Evolutionary conservation across 2,329 filamentous ascomycete species (phyloP).

Genomic region (Phoma sp.): DNA sequence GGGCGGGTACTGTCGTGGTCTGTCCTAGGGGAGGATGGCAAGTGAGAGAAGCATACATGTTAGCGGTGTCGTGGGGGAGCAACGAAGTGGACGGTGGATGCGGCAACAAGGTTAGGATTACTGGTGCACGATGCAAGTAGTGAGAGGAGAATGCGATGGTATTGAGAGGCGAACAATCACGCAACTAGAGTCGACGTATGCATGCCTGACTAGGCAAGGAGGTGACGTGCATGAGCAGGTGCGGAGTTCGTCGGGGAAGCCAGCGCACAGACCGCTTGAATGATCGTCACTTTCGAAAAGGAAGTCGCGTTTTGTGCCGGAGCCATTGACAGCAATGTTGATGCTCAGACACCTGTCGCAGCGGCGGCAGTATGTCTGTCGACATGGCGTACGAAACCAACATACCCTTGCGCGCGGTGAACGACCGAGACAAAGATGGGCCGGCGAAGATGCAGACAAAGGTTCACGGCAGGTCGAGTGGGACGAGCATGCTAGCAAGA

Average conservation of each 20-base stretch:
- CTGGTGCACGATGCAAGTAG: background rate
- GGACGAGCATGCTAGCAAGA: slow-evolving; percentile 37
- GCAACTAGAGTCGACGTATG: slow-evolving; percentile 6
- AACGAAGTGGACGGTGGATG: background rate
- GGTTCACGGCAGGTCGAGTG: slow-evolving; percentile 28
- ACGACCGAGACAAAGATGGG: slow-evolving; percentile 30
- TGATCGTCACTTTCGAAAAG: slow-evolving; percentile 9
- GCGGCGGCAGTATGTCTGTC: slow-evolving; percentile 35
- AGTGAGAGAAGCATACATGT: slow-evolving; percentile 62
- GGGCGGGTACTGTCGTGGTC: slow-evolving; percentile 65
- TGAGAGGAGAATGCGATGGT: background rate
- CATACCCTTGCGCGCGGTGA: slow-evolving; percentile 22
- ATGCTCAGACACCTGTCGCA: slow-evolving; percentile 38
- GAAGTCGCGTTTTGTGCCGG: slow-evolving; percentile 12
- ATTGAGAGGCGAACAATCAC: slow-evolving; percentile 3
- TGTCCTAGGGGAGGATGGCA: slow-evolving; percentile 78
- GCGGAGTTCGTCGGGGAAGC: slow-evolving; percentile 34
- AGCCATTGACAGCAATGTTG: slow-evolving; percentile 39
- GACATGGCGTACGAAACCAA: slow-evolving; percentile 35
- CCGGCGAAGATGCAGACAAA: slow-evolving; percentile 24
- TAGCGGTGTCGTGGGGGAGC: background rate
- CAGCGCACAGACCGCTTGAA: slow-evolving; percentile 3
- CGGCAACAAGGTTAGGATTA: background rate
- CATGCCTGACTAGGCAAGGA: slow-evolving; percentile 22
- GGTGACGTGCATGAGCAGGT: slow-evolving; percentile 25